These are phyloP conservation scores for Mucor irregularis DNA, from an alignment of 371 early-diverging fungal genomes.

Conservation along the genomic window DNA sequence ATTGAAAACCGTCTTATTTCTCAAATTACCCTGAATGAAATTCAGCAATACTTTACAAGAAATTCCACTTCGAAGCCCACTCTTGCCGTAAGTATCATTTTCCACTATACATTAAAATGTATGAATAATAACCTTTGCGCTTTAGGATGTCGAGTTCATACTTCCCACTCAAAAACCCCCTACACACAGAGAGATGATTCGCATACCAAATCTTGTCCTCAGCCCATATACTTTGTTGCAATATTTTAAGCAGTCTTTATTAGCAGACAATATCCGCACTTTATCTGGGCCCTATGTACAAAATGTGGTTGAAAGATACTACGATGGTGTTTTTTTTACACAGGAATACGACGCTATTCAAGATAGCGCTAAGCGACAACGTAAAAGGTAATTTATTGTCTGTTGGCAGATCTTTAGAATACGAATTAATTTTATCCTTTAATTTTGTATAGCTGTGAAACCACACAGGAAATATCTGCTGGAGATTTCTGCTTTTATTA, in stretches of 20 bases:
- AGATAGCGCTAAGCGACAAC: not conserved
- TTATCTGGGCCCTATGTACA: slow-evolving; percentile 64
- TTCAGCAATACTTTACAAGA: slow-evolving; percentile 70
- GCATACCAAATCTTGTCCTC: slow-evolving; percentile 57
- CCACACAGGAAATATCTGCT: slow-evolving; percentile 11
- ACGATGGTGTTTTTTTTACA: slow-evolving; percentile 8
- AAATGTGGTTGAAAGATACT: slow-evolving; percentile 47
- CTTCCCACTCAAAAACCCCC: slow-evolving; percentile 54
- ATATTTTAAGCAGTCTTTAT: slow-evolving; percentile 66
- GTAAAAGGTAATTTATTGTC: slow-evolving; percentile 1
- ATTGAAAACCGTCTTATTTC: slow-evolving; percentile 66
- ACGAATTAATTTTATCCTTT: too few species aligned
- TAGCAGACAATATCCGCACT: slow-evolving; percentile 48
- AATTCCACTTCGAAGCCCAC: slow-evolving; percentile 69
- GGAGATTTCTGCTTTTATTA: slow-evolving; percentile 45
- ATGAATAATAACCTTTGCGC: not conserved
- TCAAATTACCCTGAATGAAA: slow-evolving; percentile 62
- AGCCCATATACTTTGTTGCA: slow-evolving; percentile 63
- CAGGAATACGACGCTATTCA: slow-evolving; percentile 8
- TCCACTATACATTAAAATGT: not conserved
- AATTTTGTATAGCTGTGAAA: not conserved
- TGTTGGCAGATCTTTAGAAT: too few species aligned
- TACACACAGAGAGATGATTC: slow-evolving; percentile 39
- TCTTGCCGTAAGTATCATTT: slow-evolving; percentile 53
- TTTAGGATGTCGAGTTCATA: slow-evolving; percentile 67